Percentiles rank a stretch among this genome's conserved stretches.
phyloP scores from a whole-genome alignment of 2,329 filamentous ascomycete species.

The Fusarium musae region DNA sequence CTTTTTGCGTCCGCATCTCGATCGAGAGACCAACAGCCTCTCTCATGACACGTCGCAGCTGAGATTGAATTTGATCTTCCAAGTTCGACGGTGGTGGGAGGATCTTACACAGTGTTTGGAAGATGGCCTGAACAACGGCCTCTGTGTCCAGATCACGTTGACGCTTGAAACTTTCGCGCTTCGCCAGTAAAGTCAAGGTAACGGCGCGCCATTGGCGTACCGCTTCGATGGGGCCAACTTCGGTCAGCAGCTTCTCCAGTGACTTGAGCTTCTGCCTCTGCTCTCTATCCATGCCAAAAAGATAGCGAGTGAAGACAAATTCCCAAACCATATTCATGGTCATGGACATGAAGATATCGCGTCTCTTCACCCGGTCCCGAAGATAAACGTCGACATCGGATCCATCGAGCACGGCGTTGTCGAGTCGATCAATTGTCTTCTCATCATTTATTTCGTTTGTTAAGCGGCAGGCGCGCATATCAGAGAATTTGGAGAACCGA shows the following conservation, averaged over 20 bases:
- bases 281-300: constrained; percentile 98
- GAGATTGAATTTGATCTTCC: constrained; percentile 82
- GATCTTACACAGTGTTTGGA: constrained; percentile 83
- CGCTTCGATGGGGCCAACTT: constrained; percentile 88
- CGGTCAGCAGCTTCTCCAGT: constrained; percentile 88
- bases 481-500: constrained; percentile 97
- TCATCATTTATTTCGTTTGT: constrained; percentile 89
- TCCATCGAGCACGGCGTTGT: constrained; percentile 93
- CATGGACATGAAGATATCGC: constrained; percentile 98
- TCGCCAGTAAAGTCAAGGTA: constrained; percentile 88
- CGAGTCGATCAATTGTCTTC: constrained; percentile 91
- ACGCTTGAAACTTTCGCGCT: constrained; percentile 79
- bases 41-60: constrained; percentile 86
- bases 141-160: constrained; percentile 92
- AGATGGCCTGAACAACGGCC: constrained; percentile 88
- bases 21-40: constrained; percentile 91
- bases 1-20: constrained; percentile 96
- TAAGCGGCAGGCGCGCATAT: constrained; percentile 86
- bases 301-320: constrained; percentile 95
- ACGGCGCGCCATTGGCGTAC: constrained; percentile 98
- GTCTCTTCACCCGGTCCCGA: constrained; percentile 84
- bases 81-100: constrained; percentile 87
- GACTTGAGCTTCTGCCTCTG: constrained; percentile 97
- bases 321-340: constrained; percentile 99
- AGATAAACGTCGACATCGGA: constrained; percentile 92